A percentile compares a stretch with the other conserved stretches of the same genome.
phyloP scores from a whole-genome alignment of 2,329 filamentous ascomycete genomes.

The Colletotrichum tropicale region DNA sequence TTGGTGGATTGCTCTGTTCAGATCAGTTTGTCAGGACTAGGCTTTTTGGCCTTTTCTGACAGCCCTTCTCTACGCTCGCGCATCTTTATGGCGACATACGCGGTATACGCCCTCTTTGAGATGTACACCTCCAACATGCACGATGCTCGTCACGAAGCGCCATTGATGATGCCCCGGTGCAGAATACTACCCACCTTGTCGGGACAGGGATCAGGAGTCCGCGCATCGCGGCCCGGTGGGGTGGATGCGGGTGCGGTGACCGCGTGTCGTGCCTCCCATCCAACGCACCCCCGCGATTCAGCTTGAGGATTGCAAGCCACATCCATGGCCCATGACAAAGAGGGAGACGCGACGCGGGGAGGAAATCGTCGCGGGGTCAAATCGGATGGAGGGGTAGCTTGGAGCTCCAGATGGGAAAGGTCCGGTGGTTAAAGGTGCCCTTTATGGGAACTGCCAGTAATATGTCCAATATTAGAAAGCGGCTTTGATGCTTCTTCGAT shows the following conservation, averaged over 20 bases:
- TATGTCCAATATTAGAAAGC: not conserved
- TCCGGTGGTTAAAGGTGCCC: not conserved
- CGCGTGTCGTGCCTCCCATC: not conserved
- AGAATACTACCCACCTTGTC: not conserved
- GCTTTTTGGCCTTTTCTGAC: not conserved
- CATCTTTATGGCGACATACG: not conserved
- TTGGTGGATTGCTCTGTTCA: not conserved
- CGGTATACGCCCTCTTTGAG: not conserved
- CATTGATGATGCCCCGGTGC: not conserved
- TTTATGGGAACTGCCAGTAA: not conserved
- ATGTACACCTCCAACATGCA: not conserved
- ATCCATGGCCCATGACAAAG: not conserved
- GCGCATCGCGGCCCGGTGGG: slow-evolving; percentile 9
- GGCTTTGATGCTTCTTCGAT: not conserved
- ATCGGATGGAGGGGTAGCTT: not conserved
- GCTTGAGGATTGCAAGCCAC: not conserved
- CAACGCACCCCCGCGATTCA: not conserved
- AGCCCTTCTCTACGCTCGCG: not conserved
- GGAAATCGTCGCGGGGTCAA: not conserved
- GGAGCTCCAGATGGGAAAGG: not conserved
- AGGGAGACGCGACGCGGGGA: not conserved
- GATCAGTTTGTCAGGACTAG: not conserved
- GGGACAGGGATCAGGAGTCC: not conserved
- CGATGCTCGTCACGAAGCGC: not conserved
- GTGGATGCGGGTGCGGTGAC: not conserved